phyloP scores from a whole-genome alignment of 2,329 filamentous ascomycete species.

The Neonectria sp. region DNA sequence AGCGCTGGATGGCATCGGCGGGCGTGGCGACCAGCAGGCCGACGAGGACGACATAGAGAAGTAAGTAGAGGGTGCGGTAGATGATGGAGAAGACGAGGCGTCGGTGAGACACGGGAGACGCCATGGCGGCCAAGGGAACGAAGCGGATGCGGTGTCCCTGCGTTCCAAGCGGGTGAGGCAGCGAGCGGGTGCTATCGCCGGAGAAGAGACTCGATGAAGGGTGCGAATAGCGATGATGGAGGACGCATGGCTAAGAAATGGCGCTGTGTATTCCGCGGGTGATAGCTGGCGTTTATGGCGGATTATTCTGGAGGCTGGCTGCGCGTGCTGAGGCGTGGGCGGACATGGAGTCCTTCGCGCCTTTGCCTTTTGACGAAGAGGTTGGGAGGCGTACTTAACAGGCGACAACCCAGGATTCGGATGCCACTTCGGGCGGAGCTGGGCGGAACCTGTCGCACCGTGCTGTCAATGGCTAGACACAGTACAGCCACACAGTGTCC shows the following conservation, averaged over 20 bases:
- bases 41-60: conserved; percentile 81
- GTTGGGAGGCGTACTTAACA: conserved; percentile 27
- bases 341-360: conserved; percentile 31
- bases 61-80: conserved; percentile 83
- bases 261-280: conserved; percentile 35
- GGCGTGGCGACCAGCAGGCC: conserved; percentile 85
- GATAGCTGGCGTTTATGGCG: conserved; percentile 30
- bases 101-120: conserved; percentile 57
- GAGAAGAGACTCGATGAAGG: conserved; percentile 32
- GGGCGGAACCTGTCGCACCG: conserved; percentile 17
- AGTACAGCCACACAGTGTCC: conserved; percentile 11
- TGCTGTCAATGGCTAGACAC: conserved; percentile 4
- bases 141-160: not conserved
- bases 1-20: conserved; percentile 85
- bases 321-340: conserved; percentile 37
- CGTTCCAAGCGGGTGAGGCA: not conserved
- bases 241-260: conserved; percentile 49
- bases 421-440: conserved; percentile 17
- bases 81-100: conserved; percentile 81
- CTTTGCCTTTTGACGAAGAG: conserved; percentile 27
- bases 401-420: not conserved
- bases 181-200: conserved; percentile 12
- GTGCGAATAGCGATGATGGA: conserved; percentile 27
- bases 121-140: conserved; percentile 35
- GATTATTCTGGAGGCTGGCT: conserved; percentile 40